Conservation (phyloP, 768 basidiomycete species). For the Rhizopogon rudus region DNA sequence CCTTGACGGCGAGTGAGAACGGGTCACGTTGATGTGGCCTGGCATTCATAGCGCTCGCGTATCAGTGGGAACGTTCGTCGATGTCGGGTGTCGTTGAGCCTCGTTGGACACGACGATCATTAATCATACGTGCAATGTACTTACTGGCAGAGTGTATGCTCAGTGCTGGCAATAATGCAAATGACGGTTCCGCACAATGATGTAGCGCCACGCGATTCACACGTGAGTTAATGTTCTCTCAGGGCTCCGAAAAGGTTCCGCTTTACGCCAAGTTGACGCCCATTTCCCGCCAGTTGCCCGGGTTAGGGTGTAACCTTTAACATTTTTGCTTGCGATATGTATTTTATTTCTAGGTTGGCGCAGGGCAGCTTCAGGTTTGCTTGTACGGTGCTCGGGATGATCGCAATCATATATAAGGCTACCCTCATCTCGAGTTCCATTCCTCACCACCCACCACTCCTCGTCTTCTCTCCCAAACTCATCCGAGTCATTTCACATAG, state of each 20-base stretch:
- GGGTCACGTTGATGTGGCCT: not conserved
- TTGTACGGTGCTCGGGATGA: not conserved
- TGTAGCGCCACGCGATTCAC: slow-evolving; percentile 3
- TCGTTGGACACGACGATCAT: not conserved
- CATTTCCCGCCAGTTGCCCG: too few species aligned
- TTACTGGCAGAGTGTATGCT: not conserved
- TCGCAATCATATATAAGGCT: slow-evolving; percentile 3
- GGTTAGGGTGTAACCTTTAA: not conserved
- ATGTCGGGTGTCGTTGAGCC: too few species aligned
- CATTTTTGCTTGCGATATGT: not conserved
- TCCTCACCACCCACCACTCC: not conserved
- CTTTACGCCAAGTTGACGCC: too few species aligned
- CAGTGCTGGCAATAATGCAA: not conserved
- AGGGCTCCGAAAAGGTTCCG: not conserved
- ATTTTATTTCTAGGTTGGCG: not conserved
- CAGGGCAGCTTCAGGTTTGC: not conserved
- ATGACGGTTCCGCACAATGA: not conserved
- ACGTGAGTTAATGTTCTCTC: slow-evolving; percentile 2
- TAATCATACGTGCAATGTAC: not conserved
- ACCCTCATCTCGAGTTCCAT: not conserved
- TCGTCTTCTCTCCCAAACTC: not conserved
- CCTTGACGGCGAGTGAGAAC: not conserved
- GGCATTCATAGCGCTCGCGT: too few species aligned
- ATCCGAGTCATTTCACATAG: not conserved
- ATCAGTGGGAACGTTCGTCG: too few species aligned